Base-by-base conservation (phyloP, 305 asterid species). In the Plantago rigida region DNA sequence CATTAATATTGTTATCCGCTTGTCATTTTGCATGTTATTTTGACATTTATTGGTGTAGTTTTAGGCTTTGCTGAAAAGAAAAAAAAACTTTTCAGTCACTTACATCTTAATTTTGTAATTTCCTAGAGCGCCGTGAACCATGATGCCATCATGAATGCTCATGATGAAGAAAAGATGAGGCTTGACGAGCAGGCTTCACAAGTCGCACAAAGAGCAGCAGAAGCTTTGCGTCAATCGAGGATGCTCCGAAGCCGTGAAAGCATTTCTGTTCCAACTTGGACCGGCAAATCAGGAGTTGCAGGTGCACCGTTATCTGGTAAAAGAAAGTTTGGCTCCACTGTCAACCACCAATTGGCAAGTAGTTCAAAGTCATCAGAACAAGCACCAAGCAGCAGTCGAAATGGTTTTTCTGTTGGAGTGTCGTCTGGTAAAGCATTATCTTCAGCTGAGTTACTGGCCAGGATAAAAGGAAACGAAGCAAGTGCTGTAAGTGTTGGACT, bases 201-300 rank as follows among this genome's bases (percentile, higher is more conserved):
- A 69, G 95, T 92, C 56, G 99, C 97, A 60, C 95, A 84, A 69
- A 80, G 93, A 82, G 99, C 99, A 3, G 90, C 99, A 29, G 97
- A 92, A 75, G 99, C 99, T 65, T 61, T 92, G 71, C 90, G 84
- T 9, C 94, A 86, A 59, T 92, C 99, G 31, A 81, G 99, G 52
- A 83, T 92, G 80, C 84, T 88, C 59, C 82, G 99, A 51, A 79
- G 84, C 70, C 86, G 78, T 69, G 97, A 92, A 67, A 78, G 87
- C 65, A 78, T 92, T 60, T 62, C 85, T 26, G 78, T 84, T 64
- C 99, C 99, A 47, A 92, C 99, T 5, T 92, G 99, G 99, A 92
- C 99, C 0, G 99, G 99, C 45, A 80, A 52, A 80, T 79, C 95
- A 45, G 99, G 99, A 60, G 82, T 89, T 24, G 99, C 99, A 24